Evolutionary conservation across 371 early-diverging fungal species (phyloP), one percentile per base, ranked within the genome.

Genomic region (Mortierella sp.): DNA sequence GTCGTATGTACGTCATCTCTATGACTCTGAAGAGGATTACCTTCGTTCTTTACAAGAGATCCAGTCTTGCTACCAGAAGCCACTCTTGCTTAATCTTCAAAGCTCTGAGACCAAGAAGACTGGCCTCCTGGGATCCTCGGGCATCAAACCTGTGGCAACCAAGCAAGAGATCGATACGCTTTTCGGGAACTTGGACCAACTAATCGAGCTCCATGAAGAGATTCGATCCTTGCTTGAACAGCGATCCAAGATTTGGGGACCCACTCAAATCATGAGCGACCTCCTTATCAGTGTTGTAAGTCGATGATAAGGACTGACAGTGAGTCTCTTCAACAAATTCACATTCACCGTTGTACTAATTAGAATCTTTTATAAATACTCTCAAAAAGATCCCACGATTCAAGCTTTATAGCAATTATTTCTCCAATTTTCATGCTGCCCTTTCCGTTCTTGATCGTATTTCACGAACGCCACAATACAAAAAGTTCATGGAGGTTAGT

Each of bases 201-300:
- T 80, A 22, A 43, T 80, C 38, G 62, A 58, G 33, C 68, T 80
- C 60, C 80, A 80, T 50, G 74, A 74, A 57, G 67, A 58, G 0
- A 68, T 80, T 40, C 74, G 80, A 1, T 48, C 60, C 57, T 28
- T 65, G 28, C 64, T 80, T 21, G 80, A 80, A 43, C 53, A 22
- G 7, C 80, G 80, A 21, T 74, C 80, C 68, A 80, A 74, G 66
- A 80, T 80, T 58, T 80, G 80, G 80, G 80, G 80, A 1, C 80
- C 80, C 5, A 71, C 74, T 15, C 80, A 80, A 66, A 80, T 80
- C 62, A 80, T 80, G 68, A 74, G 80, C 53, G 80, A 80, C 50
- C 53, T 80, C 41, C 53, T 80, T 21, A 52, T 80, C 40, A 33
- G 45, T 19, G 71, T 71, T 19, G 78, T 78, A 73, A 53, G 73